Evolutionary conservation across 2,329 filamentous ascomycete species (phyloP).

Genomic region (Emergomyces orientalis): DNA sequence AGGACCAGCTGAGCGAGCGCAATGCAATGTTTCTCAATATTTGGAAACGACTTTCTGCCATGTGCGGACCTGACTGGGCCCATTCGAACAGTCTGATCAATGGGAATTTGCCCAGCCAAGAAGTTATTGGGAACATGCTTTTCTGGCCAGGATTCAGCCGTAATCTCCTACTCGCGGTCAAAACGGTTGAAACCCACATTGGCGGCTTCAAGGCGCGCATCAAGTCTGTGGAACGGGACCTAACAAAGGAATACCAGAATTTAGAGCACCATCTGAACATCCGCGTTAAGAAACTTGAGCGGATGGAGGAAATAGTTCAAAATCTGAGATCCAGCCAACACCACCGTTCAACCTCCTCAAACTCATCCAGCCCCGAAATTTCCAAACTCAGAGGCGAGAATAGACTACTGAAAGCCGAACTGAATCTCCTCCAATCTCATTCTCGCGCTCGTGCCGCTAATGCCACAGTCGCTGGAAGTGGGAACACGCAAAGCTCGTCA

Average conservation of each 20-base stretch:
- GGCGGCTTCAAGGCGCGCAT: slow-evolving; percentile 70
- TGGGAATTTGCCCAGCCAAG: slow-evolving; percentile 73
- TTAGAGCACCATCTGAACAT: slow-evolving; percentile 72
- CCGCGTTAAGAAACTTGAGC: slow-evolving; percentile 75
- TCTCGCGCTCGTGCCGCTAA: slow-evolving; percentile 45
- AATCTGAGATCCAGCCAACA: slow-evolving; percentile 41
- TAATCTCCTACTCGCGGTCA: slow-evolving; percentile 78
- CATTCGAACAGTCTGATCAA: slow-evolving; percentile 84
- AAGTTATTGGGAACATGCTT: slow-evolving; percentile 76
- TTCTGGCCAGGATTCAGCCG: slow-evolving; percentile 70
- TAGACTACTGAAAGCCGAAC: slow-evolving; percentile 50
- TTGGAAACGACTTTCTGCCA: slow-evolving; percentile 76
- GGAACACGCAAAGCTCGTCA: slow-evolving; percentile 16
- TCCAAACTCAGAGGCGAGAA: slow-evolving; percentile 52
- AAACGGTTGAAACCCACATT: slow-evolving; percentile 74
- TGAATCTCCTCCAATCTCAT: slow-evolving; percentile 60
- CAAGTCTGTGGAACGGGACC: slow-evolving; percentile 73
- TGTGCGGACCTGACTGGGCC: slow-evolving; percentile 88
- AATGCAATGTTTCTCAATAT: slow-evolving; percentile 80
- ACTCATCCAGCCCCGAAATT: slow-evolving; percentile 43
- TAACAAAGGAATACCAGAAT: slow-evolving; percentile 83
- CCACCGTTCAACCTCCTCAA: slow-evolving; percentile 22
- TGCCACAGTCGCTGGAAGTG: slow-evolving; percentile 31
- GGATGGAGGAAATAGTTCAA: slow-evolving; percentile 69
- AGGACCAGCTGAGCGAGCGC: slow-evolving; percentile 79